A percentile compares a stretch with the other conserved stretches of the same genome.
These are phyloP conservation scores for Stemphylium lycopersici DNA, from an alignment of 2,329 filamentous ascomycete species.

Conservation along the genomic window DNA sequence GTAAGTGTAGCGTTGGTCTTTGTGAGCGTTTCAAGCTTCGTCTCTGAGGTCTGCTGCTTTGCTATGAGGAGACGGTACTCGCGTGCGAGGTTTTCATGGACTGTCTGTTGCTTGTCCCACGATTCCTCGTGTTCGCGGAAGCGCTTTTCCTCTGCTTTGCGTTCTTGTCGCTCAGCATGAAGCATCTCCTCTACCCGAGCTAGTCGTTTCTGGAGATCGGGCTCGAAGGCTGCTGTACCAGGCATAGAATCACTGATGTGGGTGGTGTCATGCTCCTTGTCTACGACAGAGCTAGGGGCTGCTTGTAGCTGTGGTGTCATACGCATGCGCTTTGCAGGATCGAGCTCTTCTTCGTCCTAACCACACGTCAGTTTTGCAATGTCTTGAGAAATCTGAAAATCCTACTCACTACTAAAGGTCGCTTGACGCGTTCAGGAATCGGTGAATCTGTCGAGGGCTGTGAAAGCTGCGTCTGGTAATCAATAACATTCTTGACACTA, in stretches of 20 bases:
- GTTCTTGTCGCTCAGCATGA: slow-evolving; percentile 14
- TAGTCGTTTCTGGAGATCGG: slow-evolving; percentile 18
- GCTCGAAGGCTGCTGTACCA: slow-evolving; percentile 25
- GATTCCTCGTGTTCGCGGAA: slow-evolving; percentile 22
- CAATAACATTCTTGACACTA: slow-evolving; percentile 38
- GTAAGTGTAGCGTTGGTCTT: slow-evolving; percentile 23
- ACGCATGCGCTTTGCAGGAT: slow-evolving; percentile 44
- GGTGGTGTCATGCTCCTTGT: slow-evolving; percentile 40
- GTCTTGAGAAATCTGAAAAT: neutral
- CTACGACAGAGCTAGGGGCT: slow-evolving; percentile 2
- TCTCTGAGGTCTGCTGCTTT: slow-evolving; percentile 24
- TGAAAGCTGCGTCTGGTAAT: slow-evolving; percentile 36
- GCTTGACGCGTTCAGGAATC: slow-evolving; percentile 31
- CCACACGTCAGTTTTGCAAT: neutral
- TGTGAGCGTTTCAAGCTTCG: slow-evolving; percentile 20
- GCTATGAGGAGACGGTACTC: slow-evolving; percentile 25
- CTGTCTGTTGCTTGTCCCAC: slow-evolving; percentile 36
- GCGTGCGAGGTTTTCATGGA: slow-evolving; percentile 32
- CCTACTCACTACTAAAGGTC: slow-evolving; percentile 32
- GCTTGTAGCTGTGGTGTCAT: slow-evolving; percentile 38
- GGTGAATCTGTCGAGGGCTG: slow-evolving; percentile 24
- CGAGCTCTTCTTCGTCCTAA: slow-evolving; percentile 31
- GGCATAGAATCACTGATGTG: slow-evolving; percentile 53
- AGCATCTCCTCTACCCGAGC: slow-evolving; percentile 7
- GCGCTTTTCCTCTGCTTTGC: slow-evolving; percentile 17